Conservation (phyloP, 1,284 basidiomycete species). For the Ceratobasidium sp. region DNA sequence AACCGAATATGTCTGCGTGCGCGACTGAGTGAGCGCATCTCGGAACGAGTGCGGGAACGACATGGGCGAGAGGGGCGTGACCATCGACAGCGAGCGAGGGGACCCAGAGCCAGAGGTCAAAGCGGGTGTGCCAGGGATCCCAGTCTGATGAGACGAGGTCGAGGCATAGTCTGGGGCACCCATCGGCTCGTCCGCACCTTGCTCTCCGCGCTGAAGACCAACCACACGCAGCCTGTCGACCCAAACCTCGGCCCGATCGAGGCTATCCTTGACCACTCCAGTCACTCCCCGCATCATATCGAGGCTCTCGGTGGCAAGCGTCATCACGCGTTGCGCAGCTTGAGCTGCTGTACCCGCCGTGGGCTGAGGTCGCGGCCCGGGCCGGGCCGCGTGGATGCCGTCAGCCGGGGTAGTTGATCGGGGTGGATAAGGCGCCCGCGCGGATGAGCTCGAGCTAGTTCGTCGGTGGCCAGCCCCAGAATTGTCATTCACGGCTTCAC, state of each 20-base stretch:
- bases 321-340: slow-evolving; percentile 85
- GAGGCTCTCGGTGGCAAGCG: slow-evolving; percentile 88
- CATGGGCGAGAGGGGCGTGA: slow-evolving; percentile 42
- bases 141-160: slow-evolving; percentile 22
- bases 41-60: slow-evolving; percentile 42
- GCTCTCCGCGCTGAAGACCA: slow-evolving; percentile 71
- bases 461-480: slow-evolving; percentile 40
- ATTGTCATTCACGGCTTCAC: slow-evolving; percentile 7
- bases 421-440: slow-evolving; percentile 47
- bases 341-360: slow-evolving; percentile 65
- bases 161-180: slow-evolving; percentile 18
- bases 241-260: slow-evolving; percentile 91
- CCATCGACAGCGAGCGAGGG: slow-evolving; percentile 40
- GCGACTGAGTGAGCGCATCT: slow-evolving; percentile 38
- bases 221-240: slow-evolving; percentile 81
- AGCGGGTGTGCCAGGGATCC: slow-evolving; percentile 41
- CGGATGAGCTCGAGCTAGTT: slow-evolving; percentile 43
- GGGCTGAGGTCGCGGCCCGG: slow-evolving; percentile 46
- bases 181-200: slow-evolving; percentile 35
- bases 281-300: slow-evolving; percentile 93
- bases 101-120: slow-evolving; percentile 44
- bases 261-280: slow-evolving; percentile 85
- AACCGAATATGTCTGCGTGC: slow-evolving; percentile 25
- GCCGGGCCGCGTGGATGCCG: slow-evolving; percentile 43
- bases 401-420: slow-evolving; percentile 42